Conservation (phyloP, 306 rosid genomes). For the Castanopsis chinensis region DNA sequence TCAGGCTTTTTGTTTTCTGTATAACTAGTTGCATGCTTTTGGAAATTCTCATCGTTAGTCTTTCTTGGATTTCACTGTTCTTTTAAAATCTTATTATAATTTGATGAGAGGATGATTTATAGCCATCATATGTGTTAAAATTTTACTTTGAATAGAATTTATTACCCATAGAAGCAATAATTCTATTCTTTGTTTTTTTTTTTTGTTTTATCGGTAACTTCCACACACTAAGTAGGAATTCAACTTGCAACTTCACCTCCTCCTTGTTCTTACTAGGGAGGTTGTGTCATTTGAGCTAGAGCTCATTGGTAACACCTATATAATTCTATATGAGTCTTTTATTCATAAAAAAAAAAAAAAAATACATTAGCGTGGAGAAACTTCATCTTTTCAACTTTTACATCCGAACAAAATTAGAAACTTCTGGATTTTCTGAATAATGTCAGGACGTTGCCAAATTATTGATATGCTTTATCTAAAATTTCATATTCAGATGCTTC, state of each 20-base stretch:
- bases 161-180: too few species aligned
- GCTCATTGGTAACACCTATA: background rate
- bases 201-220: background rate
- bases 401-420: background rate
- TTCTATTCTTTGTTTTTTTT: background rate
- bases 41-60: background rate
- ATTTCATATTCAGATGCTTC: slow-evolving; percentile 20
- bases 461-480: background rate
- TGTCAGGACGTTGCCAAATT: background rate
- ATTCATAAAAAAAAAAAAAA: too few species aligned
- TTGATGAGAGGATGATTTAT: too few species aligned
- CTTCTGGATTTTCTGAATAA: background rate
- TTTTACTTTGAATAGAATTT: too few species aligned
- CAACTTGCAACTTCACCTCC: background rate
- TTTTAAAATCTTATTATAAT: too few species aligned
- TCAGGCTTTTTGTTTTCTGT: too few species aligned
- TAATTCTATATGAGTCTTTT: background rate
- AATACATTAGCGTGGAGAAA: background rate
- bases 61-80: background rate
- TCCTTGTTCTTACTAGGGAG: background rate
- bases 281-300: background rate
- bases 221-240: too few species aligned
- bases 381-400: background rate
- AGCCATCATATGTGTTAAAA: too few species aligned
- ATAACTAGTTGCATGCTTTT: background rate